These are phyloP conservation scores for Boletus smithii DNA, from an alignment of 1,284 basidiomycete genomes.

Conservation along the genomic window DNA sequence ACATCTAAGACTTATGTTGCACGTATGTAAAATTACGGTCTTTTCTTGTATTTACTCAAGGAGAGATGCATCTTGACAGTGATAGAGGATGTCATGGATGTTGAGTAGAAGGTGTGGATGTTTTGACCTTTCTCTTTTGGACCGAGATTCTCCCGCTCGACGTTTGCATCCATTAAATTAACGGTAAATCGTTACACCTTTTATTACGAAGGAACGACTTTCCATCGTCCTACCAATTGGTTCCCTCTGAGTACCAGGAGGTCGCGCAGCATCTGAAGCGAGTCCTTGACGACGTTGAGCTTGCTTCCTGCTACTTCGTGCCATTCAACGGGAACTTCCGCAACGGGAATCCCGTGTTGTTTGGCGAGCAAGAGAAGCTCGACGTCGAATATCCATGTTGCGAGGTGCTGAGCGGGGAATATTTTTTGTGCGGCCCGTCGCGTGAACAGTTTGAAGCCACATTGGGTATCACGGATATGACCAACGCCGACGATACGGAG, in stretches of 20 bases:
- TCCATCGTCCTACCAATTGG: constrained; percentile 73
- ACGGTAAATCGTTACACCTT: constrained; percentile 28
- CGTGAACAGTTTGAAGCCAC: constrained; percentile 93
- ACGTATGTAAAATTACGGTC: constrained; percentile 33
- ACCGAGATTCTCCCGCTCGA: constrained; percentile 8
- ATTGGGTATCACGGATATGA: constrained; percentile 90
- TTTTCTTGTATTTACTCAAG: constrained; percentile 31
- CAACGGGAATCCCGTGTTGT: constrained; percentile 68
- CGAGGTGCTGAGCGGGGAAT: constrained; percentile 80
- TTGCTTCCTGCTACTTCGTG: constrained; percentile 91
- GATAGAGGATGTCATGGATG: constrained; percentile 21
- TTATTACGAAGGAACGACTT: constrained; percentile 25
- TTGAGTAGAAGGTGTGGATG: constrained; percentile 9
- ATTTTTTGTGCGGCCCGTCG: constrained; percentile 74
- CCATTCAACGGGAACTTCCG: constrained; percentile 88
- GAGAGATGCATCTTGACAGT: constrained; percentile 22
- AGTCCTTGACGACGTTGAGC: constrained; percentile 80
- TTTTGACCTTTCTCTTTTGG: constrained; percentile 17
- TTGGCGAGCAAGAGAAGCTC: constrained; percentile 90
- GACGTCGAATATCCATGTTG: constrained; percentile 94
- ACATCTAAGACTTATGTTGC: constrained; percentile 36
- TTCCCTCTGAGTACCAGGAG: constrained; percentile 82
- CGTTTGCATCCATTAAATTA: constrained; percentile 25
- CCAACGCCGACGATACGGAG: constrained; percentile 81
- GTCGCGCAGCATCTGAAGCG: constrained; percentile 85